These are phyloP conservation scores for Diaporthe batatas DNA, from an alignment of 2,329 filamentous ascomycete genomes.

Conservation along the genomic window DNA sequence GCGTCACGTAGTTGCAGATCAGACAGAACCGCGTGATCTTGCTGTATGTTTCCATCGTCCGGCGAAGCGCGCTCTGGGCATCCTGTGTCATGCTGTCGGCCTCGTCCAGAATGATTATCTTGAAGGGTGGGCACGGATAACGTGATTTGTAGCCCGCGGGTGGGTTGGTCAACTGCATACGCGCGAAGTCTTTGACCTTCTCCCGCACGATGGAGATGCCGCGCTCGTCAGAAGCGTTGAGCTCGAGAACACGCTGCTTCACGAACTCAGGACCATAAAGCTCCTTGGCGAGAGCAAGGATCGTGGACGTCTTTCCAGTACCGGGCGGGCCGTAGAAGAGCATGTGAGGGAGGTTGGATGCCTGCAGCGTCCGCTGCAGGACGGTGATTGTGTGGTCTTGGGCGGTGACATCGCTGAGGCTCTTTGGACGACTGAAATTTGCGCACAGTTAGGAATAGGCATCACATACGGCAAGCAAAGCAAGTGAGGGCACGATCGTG, in stretches of 20 bases:
- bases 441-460: constrained; percentile 43
- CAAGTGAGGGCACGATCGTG: neutral
- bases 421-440: constrained; percentile 83
- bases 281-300: constrained; percentile 96
- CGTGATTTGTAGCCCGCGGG: constrained; percentile 75
- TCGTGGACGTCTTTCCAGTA: constrained; percentile 97
- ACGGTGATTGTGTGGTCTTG: constrained; percentile 98
- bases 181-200: constrained; percentile 98
- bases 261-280: constrained; percentile 96
- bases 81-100: constrained; percentile 99
- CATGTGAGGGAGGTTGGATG: constrained; percentile 98
- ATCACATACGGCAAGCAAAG: neutral
- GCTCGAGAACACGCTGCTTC: constrained; percentile 93
- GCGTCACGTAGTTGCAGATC: constrained; percentile 98
- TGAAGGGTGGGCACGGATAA: constrained; percentile 97
- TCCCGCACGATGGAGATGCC: constrained; percentile 97
- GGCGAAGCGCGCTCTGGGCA: constrained; percentile 89
- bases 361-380: constrained; percentile 91
- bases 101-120: constrained; percentile 98
- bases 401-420: constrained; percentile 92
- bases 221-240: constrained; percentile 98
- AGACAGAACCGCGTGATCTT: constrained; percentile 97
- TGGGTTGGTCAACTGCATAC: constrained; percentile 91
- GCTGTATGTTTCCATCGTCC: constrained; percentile 98
- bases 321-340: constrained; percentile 98